phyloP scores from a whole-genome alignment of 139 green algal species.

The Tetradesmus obliquus region DNA sequence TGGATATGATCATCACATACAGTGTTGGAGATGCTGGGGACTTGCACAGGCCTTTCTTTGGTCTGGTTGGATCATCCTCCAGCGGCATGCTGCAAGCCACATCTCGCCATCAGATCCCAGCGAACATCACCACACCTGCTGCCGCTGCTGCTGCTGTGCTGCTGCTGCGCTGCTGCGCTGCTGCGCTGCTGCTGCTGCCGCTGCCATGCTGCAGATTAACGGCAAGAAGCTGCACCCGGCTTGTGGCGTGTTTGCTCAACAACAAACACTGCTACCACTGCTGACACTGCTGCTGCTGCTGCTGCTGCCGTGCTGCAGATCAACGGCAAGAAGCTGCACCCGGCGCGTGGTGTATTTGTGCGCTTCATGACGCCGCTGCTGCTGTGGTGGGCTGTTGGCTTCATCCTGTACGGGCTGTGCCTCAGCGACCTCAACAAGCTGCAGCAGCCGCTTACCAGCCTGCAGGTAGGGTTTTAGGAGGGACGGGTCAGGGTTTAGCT shows the following conservation, averaged over 20 bases:
- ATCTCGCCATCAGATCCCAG: too few relatives aligned
- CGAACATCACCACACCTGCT: background rate
- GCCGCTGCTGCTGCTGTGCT: too few relatives aligned
- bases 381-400: conserved; percentile 40
- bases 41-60: too few relatives aligned
- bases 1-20: too few relatives aligned
- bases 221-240: background rate
- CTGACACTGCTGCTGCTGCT: background rate
- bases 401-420: conserved; percentile 14
- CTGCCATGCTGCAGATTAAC: background rate
- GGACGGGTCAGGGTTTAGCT: too few relatives aligned
- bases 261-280: background rate
- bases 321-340: conserved; percentile 44
- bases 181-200: too few relatives aligned
- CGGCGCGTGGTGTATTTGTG: background rate
- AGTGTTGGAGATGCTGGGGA: too few relatives aligned
- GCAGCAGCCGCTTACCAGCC: conserved; percentile 34
- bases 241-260: too few relatives aligned
- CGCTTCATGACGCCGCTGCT: conserved; percentile 38
- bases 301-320: conserved; percentile 21
- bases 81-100: too few relatives aligned
- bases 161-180: too few relatives aligned
- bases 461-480: background rate
- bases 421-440: conserved; percentile 41
- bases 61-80: too few relatives aligned